Evolutionary conservation across 805 yeast species (phyloP).

Genomic region (Candida berthetii): DNA sequence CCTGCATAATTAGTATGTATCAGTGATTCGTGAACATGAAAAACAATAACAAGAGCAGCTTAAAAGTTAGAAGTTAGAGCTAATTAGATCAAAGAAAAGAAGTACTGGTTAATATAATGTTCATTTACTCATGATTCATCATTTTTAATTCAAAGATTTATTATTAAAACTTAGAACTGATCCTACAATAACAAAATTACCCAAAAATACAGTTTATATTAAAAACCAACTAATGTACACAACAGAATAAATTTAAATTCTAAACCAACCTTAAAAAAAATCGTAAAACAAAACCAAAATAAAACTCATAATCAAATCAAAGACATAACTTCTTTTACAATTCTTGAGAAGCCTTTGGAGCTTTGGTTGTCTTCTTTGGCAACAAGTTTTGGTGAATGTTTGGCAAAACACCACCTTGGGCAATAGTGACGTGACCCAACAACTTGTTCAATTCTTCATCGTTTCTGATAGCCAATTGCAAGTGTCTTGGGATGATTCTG

Average conservation of each 20-base stretch:
- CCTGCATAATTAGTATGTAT: no score
- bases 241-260: neutral
- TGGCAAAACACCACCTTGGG: slow-evolving; percentile 99
- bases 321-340: slow-evolving; percentile 26
- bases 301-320: neutral
- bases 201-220: neutral
- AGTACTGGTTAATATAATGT: no score
- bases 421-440: slow-evolving; percentile 89
- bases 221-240: neutral
- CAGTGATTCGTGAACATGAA: no score
- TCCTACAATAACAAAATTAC: no score
- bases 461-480: slow-evolving; percentile 97
- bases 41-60: no score
- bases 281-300: neutral
- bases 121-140: no score
- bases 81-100: no score
- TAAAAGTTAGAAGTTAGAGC: no score
- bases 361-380: slow-evolving; percentile 61
- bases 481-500: slow-evolving; percentile 98
- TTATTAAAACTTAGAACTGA: no score
- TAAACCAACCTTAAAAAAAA: neutral
- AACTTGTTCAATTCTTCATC: slow-evolving; percentile 98
- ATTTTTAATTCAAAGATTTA: neutral
- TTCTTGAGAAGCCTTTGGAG: slow-evolving; percentile 61
- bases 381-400: slow-evolving; percentile 91